Conservation (phyloP, 2,329 filamentous ascomycete species). For the Calonectria ilicicola region DNA sequence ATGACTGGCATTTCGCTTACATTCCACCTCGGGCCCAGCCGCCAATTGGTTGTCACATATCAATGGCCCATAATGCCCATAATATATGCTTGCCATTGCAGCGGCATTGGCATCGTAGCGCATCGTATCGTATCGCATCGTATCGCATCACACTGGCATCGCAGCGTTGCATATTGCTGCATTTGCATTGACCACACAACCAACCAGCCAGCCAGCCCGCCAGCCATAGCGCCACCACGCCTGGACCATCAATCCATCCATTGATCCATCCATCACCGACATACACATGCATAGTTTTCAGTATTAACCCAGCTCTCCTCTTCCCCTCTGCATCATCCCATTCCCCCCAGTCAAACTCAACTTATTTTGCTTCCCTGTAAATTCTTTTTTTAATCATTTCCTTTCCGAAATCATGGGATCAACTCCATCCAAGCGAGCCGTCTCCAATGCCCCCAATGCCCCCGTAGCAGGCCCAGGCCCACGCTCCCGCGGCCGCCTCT, state of each 20-base stretch:
- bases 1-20: not conserved
- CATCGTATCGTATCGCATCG: not conserved
- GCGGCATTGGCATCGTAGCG: not conserved
- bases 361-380: not conserved
- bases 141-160: no score
- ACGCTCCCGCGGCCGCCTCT: slow-evolving; percentile 41
- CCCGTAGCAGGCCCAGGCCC: not conserved
- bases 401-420: not conserved
- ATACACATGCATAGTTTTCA: no score
- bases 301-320: not conserved
- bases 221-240: not conserved
- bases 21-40: not conserved
- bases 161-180: no score
- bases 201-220: no score
- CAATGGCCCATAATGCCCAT: not conserved
- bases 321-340: not conserved
- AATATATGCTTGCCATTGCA: not conserved
- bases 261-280: no score
- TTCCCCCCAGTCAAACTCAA: not conserved
- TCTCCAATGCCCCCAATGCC: not conserved
- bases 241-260: no score
- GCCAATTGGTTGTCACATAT: not conserved
- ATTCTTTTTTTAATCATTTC: not conserved
- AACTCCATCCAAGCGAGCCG: not conserved
- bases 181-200: not conserved